Conservation (phyloP, 495 filamentous ascomycete species). For the Xylaria intraflava region DNA sequence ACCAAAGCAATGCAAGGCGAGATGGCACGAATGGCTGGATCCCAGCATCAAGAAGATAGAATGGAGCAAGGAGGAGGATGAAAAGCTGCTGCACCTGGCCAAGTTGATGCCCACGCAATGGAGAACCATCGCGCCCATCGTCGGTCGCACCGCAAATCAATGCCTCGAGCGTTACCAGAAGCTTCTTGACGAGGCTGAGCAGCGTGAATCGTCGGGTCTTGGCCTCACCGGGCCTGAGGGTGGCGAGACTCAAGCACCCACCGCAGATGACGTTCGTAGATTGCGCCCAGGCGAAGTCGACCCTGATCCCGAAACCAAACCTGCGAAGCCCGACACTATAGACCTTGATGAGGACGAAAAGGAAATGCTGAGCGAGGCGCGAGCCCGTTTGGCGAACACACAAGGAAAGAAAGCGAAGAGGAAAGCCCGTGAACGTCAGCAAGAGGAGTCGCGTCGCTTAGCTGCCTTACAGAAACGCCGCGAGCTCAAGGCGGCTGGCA, state of each 20-base stretch:
- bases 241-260: constrained; percentile 79
- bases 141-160: constrained; percentile 92
- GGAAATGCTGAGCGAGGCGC: constrained; percentile 97
- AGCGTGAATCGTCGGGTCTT: constrained; percentile 73
- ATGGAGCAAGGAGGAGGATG: constrained; percentile 98
- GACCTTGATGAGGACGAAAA: constrained; percentile 99
- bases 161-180: constrained; percentile 96
- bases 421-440: constrained; percentile 89
- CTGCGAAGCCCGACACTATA: constrained; percentile 93
- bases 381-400: constrained; percentile 91
- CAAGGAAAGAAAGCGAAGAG: constrained; percentile 99
- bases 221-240: constrained; percentile 82
- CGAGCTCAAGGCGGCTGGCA: constrained; percentile 93
- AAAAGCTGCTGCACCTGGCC: constrained; percentile 90
- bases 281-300: constrained; percentile 90
- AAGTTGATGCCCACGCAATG: constrained; percentile 99
- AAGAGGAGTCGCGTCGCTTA: constrained; percentile 86
- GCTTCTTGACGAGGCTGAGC: constrained; percentile 90
- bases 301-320: constrained; percentile 92
- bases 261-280: constrained; percentile 85
- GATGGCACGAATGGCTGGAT: constrained; percentile 98
- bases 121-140: constrained; percentile 95
- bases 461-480: constrained; percentile 90
- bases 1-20: constrained; percentile 96
- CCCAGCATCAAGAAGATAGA: constrained; percentile 96